Evolutionary conservation across 2,329 filamentous ascomycete genomes (phyloP).

Genomic region (Trichoderma sp.): DNA sequence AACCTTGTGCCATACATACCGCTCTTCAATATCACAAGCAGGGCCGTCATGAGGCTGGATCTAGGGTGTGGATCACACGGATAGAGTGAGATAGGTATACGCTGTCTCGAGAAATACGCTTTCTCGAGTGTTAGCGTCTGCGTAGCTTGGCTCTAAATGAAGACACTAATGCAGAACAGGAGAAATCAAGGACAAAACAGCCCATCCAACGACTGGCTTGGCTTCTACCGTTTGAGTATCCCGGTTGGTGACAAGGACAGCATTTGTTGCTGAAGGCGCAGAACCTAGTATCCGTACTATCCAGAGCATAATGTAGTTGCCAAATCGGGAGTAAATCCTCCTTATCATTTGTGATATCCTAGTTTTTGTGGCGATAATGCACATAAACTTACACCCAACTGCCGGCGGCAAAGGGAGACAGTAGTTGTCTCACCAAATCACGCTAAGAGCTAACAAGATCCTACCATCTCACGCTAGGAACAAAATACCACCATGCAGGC

Average conservation of each 20-base stretch:
- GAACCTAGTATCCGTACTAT: too few relatives aligned
- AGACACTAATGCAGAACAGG: not conserved
- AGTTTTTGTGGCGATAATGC: not conserved
- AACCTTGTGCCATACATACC: constrained; percentile 1
- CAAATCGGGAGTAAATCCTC: not conserved
- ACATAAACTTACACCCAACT: not conserved
- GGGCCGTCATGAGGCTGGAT: not conserved
- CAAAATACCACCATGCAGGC: constrained; percentile 1
- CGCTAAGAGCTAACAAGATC: not conserved
- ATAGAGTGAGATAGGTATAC: not conserved
- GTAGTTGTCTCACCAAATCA: not conserved
- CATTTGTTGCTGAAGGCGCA: not conserved
- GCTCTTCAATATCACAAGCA: not conserved
- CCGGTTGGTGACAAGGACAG: not conserved
- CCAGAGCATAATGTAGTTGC: not conserved
- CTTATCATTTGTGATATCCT: not conserved
- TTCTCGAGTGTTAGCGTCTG: not conserved
- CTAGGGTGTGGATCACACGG: not conserved
- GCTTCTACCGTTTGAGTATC: not conserved
- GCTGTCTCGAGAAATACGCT: not conserved
- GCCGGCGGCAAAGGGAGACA: not conserved
- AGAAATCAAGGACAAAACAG: not conserved
- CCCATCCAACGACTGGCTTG: not conserved
- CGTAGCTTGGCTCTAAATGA: not conserved
- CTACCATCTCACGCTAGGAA: constrained; percentile 2